These are phyloP conservation scores for Pinguiococcus pyrenoidosus DNA, from an alignment of 108 stramenopile genomes.

Conservation along the genomic window DNA sequence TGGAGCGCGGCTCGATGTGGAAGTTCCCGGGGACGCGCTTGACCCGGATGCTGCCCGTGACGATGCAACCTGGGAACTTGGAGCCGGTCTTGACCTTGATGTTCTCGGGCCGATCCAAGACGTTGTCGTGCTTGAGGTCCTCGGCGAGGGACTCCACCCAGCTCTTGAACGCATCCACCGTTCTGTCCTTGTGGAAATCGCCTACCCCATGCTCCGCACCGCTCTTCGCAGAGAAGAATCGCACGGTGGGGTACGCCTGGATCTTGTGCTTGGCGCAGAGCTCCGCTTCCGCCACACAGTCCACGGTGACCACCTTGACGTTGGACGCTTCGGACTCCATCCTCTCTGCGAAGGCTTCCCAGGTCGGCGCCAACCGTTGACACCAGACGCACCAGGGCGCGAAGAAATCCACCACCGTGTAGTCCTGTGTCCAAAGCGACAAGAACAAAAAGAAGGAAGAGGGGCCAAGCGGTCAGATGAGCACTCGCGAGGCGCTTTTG, in stretches of 20 bases:
- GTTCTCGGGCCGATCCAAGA: conserved; percentile 56
- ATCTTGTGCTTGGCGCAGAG: conserved; percentile 63
- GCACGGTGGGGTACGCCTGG: conserved; percentile 74
- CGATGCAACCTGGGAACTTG: conserved; percentile 72
- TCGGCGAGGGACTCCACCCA: too few relatives aligned
- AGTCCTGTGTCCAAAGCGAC: too few relatives aligned
- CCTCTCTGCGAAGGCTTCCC: conserved; percentile 63
- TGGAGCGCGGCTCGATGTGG: conserved; percentile 84
- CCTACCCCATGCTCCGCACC: conserved; percentile 23
- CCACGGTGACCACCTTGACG: conserved; percentile 42
- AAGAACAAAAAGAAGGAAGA: too few relatives aligned
- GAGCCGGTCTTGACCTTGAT: too few relatives aligned
- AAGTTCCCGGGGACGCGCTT: conserved; percentile 95
- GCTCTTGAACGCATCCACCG: conserved; percentile 54
- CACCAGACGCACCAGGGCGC: conserved; percentile 97
- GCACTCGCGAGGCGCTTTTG: too few relatives aligned
- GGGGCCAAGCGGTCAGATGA: too few relatives aligned
- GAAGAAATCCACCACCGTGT: conserved; percentile 73
- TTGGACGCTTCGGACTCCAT: conserved; percentile 24
- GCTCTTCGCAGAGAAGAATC: conserved; percentile 57
- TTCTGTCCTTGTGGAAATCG: conserved; percentile 78
- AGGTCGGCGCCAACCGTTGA: conserved; percentile 78
- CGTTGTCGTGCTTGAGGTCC: too few relatives aligned
- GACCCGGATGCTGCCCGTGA: conserved; percentile 62
- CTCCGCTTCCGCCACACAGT: conserved; percentile 66